A percentile compares a stretch with the other conserved stretches of the same genome.
Conservation (phyloP, 345 rosid species). For the Brassica incana region DNA sequence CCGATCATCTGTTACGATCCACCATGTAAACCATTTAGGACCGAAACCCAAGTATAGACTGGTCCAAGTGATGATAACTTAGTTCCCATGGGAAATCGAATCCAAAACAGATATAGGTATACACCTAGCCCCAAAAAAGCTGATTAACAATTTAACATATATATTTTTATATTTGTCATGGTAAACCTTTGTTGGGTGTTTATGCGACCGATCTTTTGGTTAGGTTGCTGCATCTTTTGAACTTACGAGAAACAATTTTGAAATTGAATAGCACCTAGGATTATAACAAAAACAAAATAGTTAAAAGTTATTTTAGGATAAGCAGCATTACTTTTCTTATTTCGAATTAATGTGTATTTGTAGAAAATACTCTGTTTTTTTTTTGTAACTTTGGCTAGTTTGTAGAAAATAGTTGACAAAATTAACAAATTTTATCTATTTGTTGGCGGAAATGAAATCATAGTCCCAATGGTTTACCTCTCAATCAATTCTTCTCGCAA, state of each 20-base stretch:
- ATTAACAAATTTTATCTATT: background rate
- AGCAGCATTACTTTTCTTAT: background rate
- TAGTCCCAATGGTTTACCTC: background rate
- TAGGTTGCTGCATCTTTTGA: background rate
- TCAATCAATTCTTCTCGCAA: background rate
- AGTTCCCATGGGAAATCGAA: no score
- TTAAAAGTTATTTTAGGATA: background rate
- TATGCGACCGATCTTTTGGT: background rate
- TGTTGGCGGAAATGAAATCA: background rate
- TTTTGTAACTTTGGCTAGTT: background rate
- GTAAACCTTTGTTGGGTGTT: background rate
- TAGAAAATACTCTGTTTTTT: no score
- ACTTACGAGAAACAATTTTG: background rate
- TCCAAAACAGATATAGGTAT: no score
- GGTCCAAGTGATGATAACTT: no score
- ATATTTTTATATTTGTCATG: no score
- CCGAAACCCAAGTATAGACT: no score
- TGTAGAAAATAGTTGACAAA: background rate
- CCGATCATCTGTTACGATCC: no score
- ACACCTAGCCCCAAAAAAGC: no score
- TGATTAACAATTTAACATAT: no score
- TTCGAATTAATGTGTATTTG: background rate
- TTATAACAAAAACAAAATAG: background rate
- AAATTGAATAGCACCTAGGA: background rate
- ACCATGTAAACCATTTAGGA: no score